These are phyloP conservation scores for Oropetium thomaeum DNA, from an alignment of 176 grass and related monocot genomes.

Conservation along the genomic window DNA sequence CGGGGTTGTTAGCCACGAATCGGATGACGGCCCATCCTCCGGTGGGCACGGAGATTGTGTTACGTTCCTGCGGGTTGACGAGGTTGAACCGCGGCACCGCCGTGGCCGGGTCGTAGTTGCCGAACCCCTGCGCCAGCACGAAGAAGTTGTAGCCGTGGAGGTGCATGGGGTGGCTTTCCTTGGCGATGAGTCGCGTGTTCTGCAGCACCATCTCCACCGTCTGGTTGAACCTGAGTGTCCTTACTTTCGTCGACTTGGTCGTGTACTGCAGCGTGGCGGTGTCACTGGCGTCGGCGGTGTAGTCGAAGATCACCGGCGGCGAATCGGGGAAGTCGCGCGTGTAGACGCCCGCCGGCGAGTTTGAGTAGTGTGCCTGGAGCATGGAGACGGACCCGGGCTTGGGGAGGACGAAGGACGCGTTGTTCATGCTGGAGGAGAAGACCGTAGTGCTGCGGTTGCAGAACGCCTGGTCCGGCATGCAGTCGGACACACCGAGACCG, in stretches of 20 bases:
- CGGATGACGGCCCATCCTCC: slow-evolving; percentile 70
- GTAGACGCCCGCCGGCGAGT: slow-evolving; percentile 24
- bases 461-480: slow-evolving; percentile 27
- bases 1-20: slow-evolving; percentile 53
- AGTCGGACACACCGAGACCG: slow-evolving; percentile 44
- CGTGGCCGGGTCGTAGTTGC: slow-evolving; percentile 34
- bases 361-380: slow-evolving; percentile 44
- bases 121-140: slow-evolving; percentile 67
- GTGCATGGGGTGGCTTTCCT: slow-evolving; percentile 78
- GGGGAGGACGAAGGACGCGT: slow-evolving; percentile 55
- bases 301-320: slow-evolving; percentile 51
- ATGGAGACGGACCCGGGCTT: slow-evolving; percentile 29
- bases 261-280: slow-evolving; percentile 27
- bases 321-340: slow-evolving; percentile 58
- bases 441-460: slow-evolving; percentile 23
- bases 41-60: slow-evolving; percentile 64
- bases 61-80: slow-evolving; percentile 59
- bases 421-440: slow-evolving; percentile 77
- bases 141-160: slow-evolving; percentile 72
- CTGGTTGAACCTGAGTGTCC: slow-evolving; percentile 44
- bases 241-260: slow-evolving; percentile 48
- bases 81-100: slow-evolving; percentile 33
- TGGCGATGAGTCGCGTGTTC: slow-evolving; percentile 55
- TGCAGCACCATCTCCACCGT: slow-evolving; percentile 79
- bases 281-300: slow-evolving; percentile 23